A percentile compares a stretch with the other conserved stretches of the same genome.
Evolutionary conservation across 129 eudicot genomes (phyloP).

Genomic region (Lonicera japonica): DNA sequence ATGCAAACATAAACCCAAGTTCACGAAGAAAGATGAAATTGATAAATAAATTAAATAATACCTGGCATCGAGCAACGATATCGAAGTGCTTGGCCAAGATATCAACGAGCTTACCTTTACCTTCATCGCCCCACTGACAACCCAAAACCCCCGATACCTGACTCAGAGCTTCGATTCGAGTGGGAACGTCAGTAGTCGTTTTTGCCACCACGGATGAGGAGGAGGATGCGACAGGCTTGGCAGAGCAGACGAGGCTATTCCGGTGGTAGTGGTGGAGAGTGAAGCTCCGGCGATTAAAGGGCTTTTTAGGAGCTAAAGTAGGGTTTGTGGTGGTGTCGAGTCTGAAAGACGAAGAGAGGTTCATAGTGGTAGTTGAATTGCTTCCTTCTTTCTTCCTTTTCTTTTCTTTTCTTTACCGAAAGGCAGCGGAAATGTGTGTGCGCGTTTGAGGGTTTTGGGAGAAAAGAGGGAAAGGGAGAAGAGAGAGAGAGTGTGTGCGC

Average conservation of each 20-base stretch:
- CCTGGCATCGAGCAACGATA: slow-evolving; percentile 97
- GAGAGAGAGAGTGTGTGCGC: slow-evolving; percentile 3
- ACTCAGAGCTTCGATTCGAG: slow-evolving; percentile 62
- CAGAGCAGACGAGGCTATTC: slow-evolving; percentile 16
- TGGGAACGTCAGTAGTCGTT: slow-evolving; percentile 20
- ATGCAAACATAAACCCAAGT: too few relatives aligned
- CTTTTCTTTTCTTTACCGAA: too few relatives aligned
- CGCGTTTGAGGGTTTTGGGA: slow-evolving; percentile 16
- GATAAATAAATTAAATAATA: slow-evolving; percentile 2
- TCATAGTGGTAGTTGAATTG: slow-evolving; percentile 20
- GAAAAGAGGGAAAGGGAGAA: slow-evolving; percentile 4
- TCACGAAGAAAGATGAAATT: too few relatives aligned
- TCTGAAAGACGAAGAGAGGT: slow-evolving; percentile 14
- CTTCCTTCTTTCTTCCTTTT: too few relatives aligned
- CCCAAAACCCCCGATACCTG: slow-evolving; percentile 93
- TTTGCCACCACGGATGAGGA: slow-evolving; percentile 18
- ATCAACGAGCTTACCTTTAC: slow-evolving; percentile 96
- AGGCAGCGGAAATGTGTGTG: neutral
- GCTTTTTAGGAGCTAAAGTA: neutral
- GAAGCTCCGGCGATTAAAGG: slow-evolving; percentile 2
- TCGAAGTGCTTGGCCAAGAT: slow-evolving; percentile 83
- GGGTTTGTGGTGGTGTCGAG: slow-evolving; percentile 26
- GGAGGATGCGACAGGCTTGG: slow-evolving; percentile 13
- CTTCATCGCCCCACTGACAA: slow-evolving; percentile 99
- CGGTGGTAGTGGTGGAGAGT: slow-evolving; percentile 3